These are phyloP conservation scores for Colletotrichum sp. DNA, from an alignment of 2,329 filamentous ascomycete species.

Conservation along the genomic window DNA sequence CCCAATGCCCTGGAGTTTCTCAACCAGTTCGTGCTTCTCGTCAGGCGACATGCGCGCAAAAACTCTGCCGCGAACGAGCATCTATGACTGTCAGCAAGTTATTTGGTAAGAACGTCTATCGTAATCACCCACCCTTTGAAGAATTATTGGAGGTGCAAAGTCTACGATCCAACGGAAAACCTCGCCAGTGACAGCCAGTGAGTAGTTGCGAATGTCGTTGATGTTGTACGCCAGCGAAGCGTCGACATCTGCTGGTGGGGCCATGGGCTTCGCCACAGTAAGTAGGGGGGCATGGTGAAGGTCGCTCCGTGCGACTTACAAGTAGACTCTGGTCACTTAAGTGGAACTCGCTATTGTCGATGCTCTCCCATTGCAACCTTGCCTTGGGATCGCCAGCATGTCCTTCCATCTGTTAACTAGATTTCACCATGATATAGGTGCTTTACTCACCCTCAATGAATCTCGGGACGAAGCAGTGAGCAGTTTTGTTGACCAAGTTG, in stretches of 20 bases:
- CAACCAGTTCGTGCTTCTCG: slow-evolving; percentile 96
- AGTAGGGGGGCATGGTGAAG: slow-evolving; percentile 12
- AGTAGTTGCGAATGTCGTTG: slow-evolving; percentile 82
- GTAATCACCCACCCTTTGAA: slow-evolving; percentile 67
- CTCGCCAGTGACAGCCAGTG: slow-evolving; percentile 87
- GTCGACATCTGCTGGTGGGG: slow-evolving; percentile 74
- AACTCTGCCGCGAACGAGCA: slow-evolving; percentile 90
- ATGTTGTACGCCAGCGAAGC: slow-evolving; percentile 86
- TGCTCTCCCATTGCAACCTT: slow-evolving; percentile 86
- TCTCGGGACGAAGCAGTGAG: slow-evolving; percentile 91
- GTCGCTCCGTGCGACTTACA: slow-evolving; percentile 44
- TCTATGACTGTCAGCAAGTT: slow-evolving; percentile 48
- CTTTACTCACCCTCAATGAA: slow-evolving; percentile 71
- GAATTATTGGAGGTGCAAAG: slow-evolving; percentile 79
- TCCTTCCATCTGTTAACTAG: slow-evolving; percentile 45
- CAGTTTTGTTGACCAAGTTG: slow-evolving; percentile 76
- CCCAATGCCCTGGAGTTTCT: slow-evolving; percentile 94
- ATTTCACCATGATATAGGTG: neutral
- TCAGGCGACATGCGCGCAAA: slow-evolving; percentile 99
- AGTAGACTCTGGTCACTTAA: slow-evolving; percentile 81
- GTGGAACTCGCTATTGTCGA: slow-evolving; percentile 81
- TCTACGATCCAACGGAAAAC: slow-evolving; percentile 97
- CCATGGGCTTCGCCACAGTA: slow-evolving; percentile 62
- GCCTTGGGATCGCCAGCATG: slow-evolving; percentile 75
- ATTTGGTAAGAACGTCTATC: neutral